phyloP scores from a whole-genome alignment of 352 stramenopile species.

The Phytophthora idaei region DNA sequence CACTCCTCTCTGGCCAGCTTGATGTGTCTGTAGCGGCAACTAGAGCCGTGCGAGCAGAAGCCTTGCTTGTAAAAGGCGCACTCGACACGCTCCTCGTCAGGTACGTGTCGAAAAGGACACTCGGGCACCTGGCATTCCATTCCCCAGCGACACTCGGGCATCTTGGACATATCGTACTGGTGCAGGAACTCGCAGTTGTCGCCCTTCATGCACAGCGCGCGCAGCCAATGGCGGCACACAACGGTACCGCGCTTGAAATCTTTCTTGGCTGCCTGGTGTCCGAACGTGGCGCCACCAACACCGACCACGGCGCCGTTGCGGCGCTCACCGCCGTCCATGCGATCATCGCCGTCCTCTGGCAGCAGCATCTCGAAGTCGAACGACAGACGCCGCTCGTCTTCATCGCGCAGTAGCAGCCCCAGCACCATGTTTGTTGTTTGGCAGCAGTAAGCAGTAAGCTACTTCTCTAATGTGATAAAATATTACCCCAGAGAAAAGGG shows the following conservation, averaged over 20 bases:
- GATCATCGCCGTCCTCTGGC: constrained; percentile 66
- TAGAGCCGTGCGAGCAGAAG: constrained; percentile 97
- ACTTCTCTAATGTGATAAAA: too few relatives aligned
- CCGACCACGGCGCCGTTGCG: constrained; percentile 44
- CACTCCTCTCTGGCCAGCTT: constrained; percentile 93
- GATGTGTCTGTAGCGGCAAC: constrained; percentile 96
- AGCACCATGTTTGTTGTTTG: too few relatives aligned
- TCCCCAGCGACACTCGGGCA: constrained; percentile 97
- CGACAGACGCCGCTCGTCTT: constrained; percentile 5
- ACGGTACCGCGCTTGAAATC: constrained; percentile 94
- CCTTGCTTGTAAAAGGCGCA: constrained; percentile 98
- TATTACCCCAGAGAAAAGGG: too few relatives aligned
- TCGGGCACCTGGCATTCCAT: constrained; percentile 97
- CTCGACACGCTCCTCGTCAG: constrained; percentile 95
- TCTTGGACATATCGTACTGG: constrained; percentile 95
- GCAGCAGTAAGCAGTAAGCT: too few relatives aligned
- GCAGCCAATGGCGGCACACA: constrained; percentile 97
- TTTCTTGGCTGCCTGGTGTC: constrained; percentile 57
- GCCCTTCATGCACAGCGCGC: constrained; percentile 98
- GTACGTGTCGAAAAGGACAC: constrained; percentile 97
- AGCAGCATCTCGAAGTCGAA: constrained; percentile 89
- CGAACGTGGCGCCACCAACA: constrained; percentile 47
- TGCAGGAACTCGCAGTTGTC: constrained; percentile 98
- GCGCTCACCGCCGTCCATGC: constrained; percentile 43
- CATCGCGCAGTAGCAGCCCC: too few relatives aligned